Percentiles rank a stretch among this genome's conserved stretches.
Evolutionary conservation across 257 asterid genomes (phyloP).

Genomic region (Lavandula angustifolia): DNA sequence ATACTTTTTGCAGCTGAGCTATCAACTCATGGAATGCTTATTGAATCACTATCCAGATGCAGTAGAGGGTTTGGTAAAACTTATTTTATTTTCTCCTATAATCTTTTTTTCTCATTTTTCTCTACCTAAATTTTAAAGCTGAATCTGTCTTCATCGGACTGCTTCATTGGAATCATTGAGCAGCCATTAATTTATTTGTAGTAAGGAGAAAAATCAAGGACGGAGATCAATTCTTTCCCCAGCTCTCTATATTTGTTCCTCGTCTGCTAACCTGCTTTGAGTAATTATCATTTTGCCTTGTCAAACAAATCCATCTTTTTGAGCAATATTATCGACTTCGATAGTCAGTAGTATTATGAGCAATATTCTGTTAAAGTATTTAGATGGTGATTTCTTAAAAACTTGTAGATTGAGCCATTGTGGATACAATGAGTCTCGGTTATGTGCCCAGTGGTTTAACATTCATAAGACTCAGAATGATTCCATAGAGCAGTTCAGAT

Average conservation of each 20-base stretch:
- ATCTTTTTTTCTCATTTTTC: slow-evolving; percentile 14
- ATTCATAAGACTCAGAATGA: slow-evolving; percentile 20
- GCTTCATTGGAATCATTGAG: not conserved
- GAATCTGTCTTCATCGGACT: slow-evolving; percentile 14
- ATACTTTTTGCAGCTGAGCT: slow-evolving; percentile 73
- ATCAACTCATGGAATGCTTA: slow-evolving; percentile 86
- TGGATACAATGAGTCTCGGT: not conserved
- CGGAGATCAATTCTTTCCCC: not conserved
- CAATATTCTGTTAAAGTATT: not conserved
- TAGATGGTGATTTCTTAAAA: slow-evolving; percentile 4
- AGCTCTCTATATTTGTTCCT: not conserved
- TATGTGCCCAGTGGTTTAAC: slow-evolving; percentile 9
- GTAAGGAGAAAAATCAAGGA: slow-evolving; percentile 14
- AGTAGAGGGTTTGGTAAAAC: slow-evolving; percentile 62
- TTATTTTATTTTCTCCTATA: slow-evolving; percentile 19
- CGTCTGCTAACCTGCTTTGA: slow-evolving; percentile 5
- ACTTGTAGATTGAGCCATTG: slow-evolving; percentile 23
- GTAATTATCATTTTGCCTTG: not conserved
- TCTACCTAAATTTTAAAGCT: not conserved
- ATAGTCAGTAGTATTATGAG: slow-evolving; percentile 4
- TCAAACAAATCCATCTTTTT: slow-evolving; percentile 8
- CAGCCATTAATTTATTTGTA: slow-evolving; percentile 16
- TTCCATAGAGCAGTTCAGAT: slow-evolving; percentile 8
- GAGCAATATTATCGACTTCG: not conserved
- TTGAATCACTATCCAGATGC: slow-evolving; percentile 60